phyloP scores from a whole-genome alignment of 2,329 filamentous ascomycete species.

The Emergomyces pasteurianus region DNA sequence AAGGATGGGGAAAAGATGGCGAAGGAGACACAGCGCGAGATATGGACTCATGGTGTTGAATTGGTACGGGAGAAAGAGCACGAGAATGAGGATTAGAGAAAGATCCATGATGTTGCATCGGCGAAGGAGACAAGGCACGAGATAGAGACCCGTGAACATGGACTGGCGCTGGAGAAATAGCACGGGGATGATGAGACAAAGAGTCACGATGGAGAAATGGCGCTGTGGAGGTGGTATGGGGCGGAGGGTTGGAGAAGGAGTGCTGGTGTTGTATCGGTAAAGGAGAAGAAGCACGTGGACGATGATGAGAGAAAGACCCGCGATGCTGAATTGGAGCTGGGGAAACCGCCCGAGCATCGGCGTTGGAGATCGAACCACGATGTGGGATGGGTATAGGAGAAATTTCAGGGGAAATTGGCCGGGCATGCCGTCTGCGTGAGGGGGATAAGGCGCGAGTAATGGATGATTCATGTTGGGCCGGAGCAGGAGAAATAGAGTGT shows the following conservation, averaged over 20 bases:
- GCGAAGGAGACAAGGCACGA: background rate
- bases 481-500: background rate
- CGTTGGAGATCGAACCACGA: background rate
- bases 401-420: background rate
- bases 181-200: conserved; percentile 4
- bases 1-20: conserved; percentile 3
- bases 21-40: background rate
- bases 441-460: conserved; percentile 11
- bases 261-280: background rate
- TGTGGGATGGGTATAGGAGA: conserved; percentile 9
- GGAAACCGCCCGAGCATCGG: background rate
- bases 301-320: conserved; percentile 8
- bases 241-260: background rate
- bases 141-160: background rate
- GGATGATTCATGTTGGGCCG: conserved; percentile 5
- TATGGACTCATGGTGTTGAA: background rate
- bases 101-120: background rate
- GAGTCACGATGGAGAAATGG: background rate
- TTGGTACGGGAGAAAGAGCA: background rate
- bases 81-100: conserved; percentile 10
- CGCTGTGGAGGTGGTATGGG: background rate
- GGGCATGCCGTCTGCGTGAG: background rate
- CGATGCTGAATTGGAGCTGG: background rate
- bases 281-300: conserved; percentile 1
- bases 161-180: background rate